Conservation (phyloP, 2,329 filamentous ascomycete genomes). For the Eutypa lata region DNA sequence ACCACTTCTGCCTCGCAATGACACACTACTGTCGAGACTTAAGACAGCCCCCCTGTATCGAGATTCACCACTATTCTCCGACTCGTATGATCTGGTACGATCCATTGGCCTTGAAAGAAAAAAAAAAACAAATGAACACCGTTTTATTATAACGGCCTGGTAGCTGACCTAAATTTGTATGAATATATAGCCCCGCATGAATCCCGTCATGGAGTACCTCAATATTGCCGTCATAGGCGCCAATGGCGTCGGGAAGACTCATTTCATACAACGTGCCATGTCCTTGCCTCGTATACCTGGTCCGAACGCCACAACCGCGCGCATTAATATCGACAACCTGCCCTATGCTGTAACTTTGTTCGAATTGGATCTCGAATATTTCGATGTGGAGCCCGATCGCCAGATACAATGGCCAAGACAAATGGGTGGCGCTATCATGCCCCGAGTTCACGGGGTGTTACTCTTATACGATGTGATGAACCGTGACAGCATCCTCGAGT, state of each 20-base stretch:
- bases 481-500: conserved; percentile 67
- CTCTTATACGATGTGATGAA: conserved; percentile 86
- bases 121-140: background rate
- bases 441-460: conserved; percentile 77
- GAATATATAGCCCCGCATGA: conserved; percentile 10
- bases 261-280: conserved; percentile 63
- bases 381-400: conserved; percentile 56
- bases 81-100: conserved; percentile 26
- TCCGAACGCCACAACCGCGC: conserved; percentile 53
- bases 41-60: conserved; percentile 45
- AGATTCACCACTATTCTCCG: conserved; percentile 42
- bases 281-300: conserved; percentile 52
- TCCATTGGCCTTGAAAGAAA: background rate
- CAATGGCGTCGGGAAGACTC: conserved; percentile 64
- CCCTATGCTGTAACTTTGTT: conserved; percentile 59
- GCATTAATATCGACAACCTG: conserved; percentile 56
- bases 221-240: conserved; percentile 67
- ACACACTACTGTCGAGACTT: conserved; percentile 32
- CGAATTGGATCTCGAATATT: conserved; percentile 64
- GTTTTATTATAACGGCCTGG: background rate
- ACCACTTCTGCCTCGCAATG: conserved; percentile 34
- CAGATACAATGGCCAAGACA: conserved; percentile 66
- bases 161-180: background rate
- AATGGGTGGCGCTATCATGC: conserved; percentile 67
- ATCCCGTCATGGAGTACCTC: conserved; percentile 52